Evolutionary conservation across 2,329 filamentous ascomycete species (phyloP).

Genomic region (Aureobasidium lini): DNA sequence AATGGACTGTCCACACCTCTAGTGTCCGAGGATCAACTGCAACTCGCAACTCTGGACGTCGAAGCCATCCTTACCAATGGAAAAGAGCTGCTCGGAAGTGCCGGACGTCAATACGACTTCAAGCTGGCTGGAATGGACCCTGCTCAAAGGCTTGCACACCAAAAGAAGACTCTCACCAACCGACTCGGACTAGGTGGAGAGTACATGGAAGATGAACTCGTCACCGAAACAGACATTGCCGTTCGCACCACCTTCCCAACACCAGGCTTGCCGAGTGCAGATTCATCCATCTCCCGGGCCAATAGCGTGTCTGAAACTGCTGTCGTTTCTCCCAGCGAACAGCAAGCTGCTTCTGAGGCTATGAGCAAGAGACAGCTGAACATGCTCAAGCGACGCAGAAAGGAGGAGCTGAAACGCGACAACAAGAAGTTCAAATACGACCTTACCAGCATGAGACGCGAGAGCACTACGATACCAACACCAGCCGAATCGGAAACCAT

Average conservation of each 20-base stretch:
- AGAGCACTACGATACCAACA: conserved; percentile 52
- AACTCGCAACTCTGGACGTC: conserved; percentile 68
- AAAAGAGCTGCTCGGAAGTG: conserved; percentile 72
- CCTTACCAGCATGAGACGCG: conserved; percentile 55
- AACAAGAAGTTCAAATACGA: conserved; percentile 77
- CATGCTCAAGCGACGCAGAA: conserved; percentile 87
- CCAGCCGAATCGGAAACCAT: conserved; percentile 47
- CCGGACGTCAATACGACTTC: conserved; percentile 77
- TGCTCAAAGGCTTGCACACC: conserved; percentile 69
- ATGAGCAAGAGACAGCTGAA: conserved; percentile 93
- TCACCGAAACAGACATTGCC: conserved; percentile 57
- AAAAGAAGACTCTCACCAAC: conserved; percentile 79
- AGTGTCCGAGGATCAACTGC: conserved; percentile 55
- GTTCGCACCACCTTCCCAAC: conserved; percentile 35
- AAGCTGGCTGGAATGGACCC: conserved; percentile 75
- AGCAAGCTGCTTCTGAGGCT: conserved; percentile 55
- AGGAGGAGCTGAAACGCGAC: conserved; percentile 79
- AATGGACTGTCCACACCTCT: conserved; percentile 27
- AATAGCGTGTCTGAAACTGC: conserved; percentile 37
- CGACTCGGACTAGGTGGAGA: conserved; percentile 80
- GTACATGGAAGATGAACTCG: conserved; percentile 75
- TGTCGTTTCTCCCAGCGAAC: conserved; percentile 31
- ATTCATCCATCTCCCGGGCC: conserved; percentile 28
- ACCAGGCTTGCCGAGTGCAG: conserved; percentile 33
- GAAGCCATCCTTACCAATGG: conserved; percentile 73